phyloP scores from a whole-genome alignment of 2,329 filamentous ascomycete genomes.

The Ceratocystiopsis minuta region DNA sequence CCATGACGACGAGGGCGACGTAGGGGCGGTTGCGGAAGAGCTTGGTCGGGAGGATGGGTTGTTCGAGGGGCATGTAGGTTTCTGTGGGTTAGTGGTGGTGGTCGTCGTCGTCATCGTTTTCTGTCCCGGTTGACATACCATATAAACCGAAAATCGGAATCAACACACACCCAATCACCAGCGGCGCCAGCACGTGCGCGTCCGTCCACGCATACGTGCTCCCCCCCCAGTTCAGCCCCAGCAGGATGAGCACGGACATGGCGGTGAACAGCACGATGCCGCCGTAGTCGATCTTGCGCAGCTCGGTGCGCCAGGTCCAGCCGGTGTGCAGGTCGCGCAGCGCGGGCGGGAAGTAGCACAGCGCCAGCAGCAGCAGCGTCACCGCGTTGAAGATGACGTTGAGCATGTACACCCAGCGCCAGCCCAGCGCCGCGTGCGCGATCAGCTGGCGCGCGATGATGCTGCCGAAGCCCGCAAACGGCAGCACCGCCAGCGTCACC shows the following conservation, averaged over 20 bases:
- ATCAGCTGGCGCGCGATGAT: constrained; percentile 7
- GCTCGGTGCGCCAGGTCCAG: background rate
- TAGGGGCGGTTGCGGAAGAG: constrained; percentile 1
- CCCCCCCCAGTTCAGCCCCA: constrained; percentile 2
- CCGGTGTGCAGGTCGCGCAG: constrained; percentile 1
- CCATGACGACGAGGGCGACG: constrained; percentile 1
- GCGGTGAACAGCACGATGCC: constrained; percentile 1
- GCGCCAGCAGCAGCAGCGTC: constrained; percentile 1
- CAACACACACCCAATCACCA: background rate
- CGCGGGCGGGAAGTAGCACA: constrained; percentile 3
- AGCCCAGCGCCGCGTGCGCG: constrained; percentile 1
- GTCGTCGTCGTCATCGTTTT: too few species aligned
- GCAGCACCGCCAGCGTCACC: constrained; percentile 7
- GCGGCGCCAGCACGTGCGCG: background rate
- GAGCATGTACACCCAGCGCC: constrained; percentile 2
- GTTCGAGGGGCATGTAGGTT: constrained; percentile 1
- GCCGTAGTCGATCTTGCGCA: constrained; percentile 2
- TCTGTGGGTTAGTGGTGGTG: too few species aligned
- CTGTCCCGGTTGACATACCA: too few species aligned
- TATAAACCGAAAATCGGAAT: background rate
- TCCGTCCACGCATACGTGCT: constrained; percentile 1
- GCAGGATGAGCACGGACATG: background rate
- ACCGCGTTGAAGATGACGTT: constrained; percentile 1
- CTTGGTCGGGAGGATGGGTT: constrained; percentile 1
- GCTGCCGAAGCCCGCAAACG: constrained; percentile 5